A percentile compares a stretch with the other conserved stretches of the same genome.
These are phyloP conservation scores for Penicillium steckii DNA, from an alignment of 495 filamentous ascomycete genomes.

Conservation along the genomic window DNA sequence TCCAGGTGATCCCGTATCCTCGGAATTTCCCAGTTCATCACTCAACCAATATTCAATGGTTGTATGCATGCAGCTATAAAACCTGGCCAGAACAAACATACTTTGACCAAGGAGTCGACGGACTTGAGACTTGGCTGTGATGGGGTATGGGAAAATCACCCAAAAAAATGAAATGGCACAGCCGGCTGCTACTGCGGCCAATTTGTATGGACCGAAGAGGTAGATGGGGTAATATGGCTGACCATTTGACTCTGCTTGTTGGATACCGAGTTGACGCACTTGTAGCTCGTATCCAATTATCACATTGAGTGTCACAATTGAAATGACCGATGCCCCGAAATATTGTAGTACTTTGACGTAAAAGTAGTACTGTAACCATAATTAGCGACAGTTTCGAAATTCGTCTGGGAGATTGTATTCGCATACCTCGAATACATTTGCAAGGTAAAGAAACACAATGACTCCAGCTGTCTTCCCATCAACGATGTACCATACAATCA, in stretches of 20 bases:
- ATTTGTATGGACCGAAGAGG: slow-evolving; percentile 64
- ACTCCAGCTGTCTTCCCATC: slow-evolving; percentile 59
- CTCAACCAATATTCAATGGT: slow-evolving; percentile 60
- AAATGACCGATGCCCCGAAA: slow-evolving; percentile 58
- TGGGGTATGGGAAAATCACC: slow-evolving; percentile 73
- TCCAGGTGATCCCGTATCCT: slow-evolving; percentile 20
- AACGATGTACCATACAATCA: slow-evolving; percentile 75
- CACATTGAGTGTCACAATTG: slow-evolving; percentile 64
- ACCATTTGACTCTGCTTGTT: slow-evolving; percentile 54
- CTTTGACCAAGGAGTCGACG: slow-evolving; percentile 63
- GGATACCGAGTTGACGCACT: slow-evolving; percentile 60
- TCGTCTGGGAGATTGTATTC: too few relatives aligned
- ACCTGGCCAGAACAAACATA: slow-evolving; percentile 70
- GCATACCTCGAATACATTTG: slow-evolving; percentile 57
- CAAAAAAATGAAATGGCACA: slow-evolving; percentile 73
- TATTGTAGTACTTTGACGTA: slow-evolving; percentile 63
- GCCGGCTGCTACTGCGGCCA: slow-evolving; percentile 67
- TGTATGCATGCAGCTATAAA: slow-evolving; percentile 66
- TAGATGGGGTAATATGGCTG: slow-evolving; percentile 71
- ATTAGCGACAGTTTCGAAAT: too few relatives aligned
- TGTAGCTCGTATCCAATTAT: slow-evolving; percentile 76
- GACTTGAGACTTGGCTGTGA: slow-evolving; percentile 66
- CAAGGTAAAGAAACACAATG: slow-evolving; percentile 67
- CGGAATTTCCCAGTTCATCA: slow-evolving; percentile 54
- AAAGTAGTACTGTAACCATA: slow-evolving; percentile 52